phyloP scores from a whole-genome alignment of 1,284 basidiomycete species.

The Marasmius tenuissimus region DNA sequence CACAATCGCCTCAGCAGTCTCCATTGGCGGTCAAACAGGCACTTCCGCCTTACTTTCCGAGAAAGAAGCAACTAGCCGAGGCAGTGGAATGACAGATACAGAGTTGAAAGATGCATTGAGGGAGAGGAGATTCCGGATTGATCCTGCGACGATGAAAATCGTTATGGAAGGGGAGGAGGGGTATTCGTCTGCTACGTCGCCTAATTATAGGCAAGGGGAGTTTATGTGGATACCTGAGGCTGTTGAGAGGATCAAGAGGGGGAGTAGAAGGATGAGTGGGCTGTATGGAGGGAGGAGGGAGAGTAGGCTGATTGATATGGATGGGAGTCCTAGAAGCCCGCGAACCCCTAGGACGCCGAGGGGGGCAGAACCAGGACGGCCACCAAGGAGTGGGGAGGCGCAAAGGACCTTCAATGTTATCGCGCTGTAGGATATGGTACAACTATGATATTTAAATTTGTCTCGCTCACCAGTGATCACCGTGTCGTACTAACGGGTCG shows the following conservation, averaged over 20 bases:
- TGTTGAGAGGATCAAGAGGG: constrained; percentile 25
- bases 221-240: constrained; percentile 9
- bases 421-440: too few species aligned
- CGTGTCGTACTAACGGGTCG: too few species aligned
- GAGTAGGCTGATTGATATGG: neutral
- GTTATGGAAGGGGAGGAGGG: constrained; percentile 51
- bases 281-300: neutral
- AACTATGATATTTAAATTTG: too few species aligned
- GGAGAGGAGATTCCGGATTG: constrained; percentile 48
- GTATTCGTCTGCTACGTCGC: constrained; percentile 34
- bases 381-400: too few species aligned
- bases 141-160: constrained; percentile 46
- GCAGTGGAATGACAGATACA: constrained; percentile 18
- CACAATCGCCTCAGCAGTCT: constrained; percentile 54
- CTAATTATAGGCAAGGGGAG: constrained; percentile 7
- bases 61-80: neutral
- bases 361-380: too few species aligned
- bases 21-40: constrained; percentile 48
- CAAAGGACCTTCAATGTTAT: too few species aligned
- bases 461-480: too few species aligned
- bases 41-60: constrained; percentile 43
- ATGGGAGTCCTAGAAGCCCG: neutral
- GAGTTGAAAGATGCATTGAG: constrained; percentile 39
- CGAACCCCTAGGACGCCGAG: neutral
- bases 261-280: constrained; percentile 6